Conservation (phyloP, 78 protist species). For the Dictyostelium firmibasis region DNA sequence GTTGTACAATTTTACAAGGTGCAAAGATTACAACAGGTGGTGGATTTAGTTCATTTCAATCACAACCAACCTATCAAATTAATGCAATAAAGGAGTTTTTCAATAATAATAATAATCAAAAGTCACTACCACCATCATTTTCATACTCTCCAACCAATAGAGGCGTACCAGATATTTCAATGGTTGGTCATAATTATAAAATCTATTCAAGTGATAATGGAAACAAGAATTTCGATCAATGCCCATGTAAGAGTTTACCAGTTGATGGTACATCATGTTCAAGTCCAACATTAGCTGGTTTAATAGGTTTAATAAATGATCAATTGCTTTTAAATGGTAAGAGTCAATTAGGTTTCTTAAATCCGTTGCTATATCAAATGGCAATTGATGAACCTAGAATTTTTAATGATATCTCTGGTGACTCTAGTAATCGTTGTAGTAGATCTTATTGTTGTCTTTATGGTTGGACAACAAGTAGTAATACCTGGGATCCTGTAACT, state of each 20-base stretch:
- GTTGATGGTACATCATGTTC: conserved; percentile 85
- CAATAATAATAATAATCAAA: background rate
- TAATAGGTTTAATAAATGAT: conserved; percentile 77
- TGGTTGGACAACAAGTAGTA: conserved; percentile 75
- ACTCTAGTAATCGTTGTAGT: conserved; percentile 28
- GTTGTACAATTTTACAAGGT: conserved; percentile 22
- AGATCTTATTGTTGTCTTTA: background rate
- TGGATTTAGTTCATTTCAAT: conserved; percentile 63
- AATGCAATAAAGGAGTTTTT: background rate
- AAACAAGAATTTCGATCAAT: background rate
- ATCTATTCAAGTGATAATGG: background rate
- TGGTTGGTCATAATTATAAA: conserved; percentile 38
- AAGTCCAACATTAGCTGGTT: conserved; percentile 76
- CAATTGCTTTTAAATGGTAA: conserved; percentile 17
- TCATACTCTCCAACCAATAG: conserved; percentile 19
- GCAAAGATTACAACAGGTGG: conserved; percentile 73
- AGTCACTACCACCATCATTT: background rate
- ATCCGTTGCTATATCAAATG: conserved; percentile 80
- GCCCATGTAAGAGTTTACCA: background rate
- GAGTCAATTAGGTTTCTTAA: conserved; percentile 84
- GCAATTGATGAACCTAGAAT: background rate
- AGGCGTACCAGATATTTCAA: conserved; percentile 63
- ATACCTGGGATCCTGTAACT: conserved; percentile 77
- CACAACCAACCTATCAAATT: conserved; percentile 54
- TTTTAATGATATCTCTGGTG: conserved; percentile 80